Percentiles rank a stretch among this genome's conserved stretches.
Evolutionary conservation across 768 basidiomycete species (phyloP).

Genomic region (Suillus paluster): DNA sequence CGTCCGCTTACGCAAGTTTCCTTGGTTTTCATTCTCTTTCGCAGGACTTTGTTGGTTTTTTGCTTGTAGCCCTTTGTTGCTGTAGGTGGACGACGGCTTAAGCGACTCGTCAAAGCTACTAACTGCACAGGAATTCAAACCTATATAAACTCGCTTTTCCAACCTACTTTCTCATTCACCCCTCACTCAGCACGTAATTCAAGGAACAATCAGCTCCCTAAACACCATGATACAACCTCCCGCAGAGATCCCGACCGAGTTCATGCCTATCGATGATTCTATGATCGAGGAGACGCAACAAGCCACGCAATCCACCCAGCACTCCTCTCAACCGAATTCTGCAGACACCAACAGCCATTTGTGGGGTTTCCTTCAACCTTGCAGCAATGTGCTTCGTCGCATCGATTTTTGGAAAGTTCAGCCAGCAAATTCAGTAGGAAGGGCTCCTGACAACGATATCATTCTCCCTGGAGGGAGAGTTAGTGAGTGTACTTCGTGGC

Average conservation of each 20-base stretch:
- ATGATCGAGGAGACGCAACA: constrained; percentile 41
- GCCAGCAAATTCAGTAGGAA: constrained; percentile 57
- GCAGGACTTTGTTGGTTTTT: constrained; percentile 20
- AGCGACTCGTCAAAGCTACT: constrained; percentile 16
- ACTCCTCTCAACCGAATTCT: constrained; percentile 32
- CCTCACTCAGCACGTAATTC: not conserved
- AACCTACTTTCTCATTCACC: not conserved
- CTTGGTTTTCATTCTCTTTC: constrained; percentile 19
- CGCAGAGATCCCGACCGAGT: constrained; percentile 20
- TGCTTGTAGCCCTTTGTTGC: constrained; percentile 22
- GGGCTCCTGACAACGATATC: constrained; percentile 54
- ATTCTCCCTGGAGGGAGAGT: constrained; percentile 73
- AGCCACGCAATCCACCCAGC: constrained; percentile 45
- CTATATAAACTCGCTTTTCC: constrained; percentile 8
- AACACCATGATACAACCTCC: constrained; percentile 7
- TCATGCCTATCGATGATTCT: constrained; percentile 29
- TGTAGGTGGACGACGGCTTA: constrained; percentile 17
- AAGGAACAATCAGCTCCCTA: not conserved
- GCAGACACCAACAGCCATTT: constrained; percentile 41
- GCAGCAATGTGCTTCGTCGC: constrained; percentile 51
- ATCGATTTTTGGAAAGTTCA: constrained; percentile 66
- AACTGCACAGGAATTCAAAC: not conserved
- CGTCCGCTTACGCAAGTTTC: constrained; percentile 3
- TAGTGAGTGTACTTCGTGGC: constrained; percentile 50
- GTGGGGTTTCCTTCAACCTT: constrained; percentile 77